Base-by-base conservation (phyloP, 2,329 filamentous ascomycete species). In the Aphanocladium album region DNA sequence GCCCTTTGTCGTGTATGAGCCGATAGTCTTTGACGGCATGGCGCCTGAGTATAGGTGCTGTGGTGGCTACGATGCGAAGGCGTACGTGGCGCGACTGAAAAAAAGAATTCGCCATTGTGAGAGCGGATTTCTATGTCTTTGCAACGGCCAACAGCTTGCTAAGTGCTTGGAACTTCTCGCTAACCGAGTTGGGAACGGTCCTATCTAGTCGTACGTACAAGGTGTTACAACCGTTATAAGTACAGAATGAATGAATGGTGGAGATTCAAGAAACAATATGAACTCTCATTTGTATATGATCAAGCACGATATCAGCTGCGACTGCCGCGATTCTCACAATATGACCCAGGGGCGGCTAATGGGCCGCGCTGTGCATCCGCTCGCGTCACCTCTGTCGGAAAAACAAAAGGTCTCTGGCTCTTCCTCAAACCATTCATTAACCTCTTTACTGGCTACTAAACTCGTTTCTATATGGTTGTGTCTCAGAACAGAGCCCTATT, bases 111-210 rank as follows among this genome's bases (percentile, higher is more conserved):
- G 51, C 58, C 1, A 61, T 65, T 30, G 14, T 65, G 9, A 52
- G 64, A 21, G 57, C 62, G 7, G 64, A 65, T 37, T 41, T 61
- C 11, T 65, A 64, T 49, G 55, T 62, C 17, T 65, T 64, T 60
- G 64, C 62, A 8, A 46, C 58, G 11, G 60, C 56, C 5, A 39
- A 12, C 33, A 60, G 19, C 39, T 63, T 43, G 25, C n/a, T 2
- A 17, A 43, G 5, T 55, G 39, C 6, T 37, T 55, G 16, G 52
- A 17, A 33, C 14, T 23, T 45, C 52, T 55, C 6, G 52, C 39
- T 5, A 21, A 25, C 17, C 8, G 43, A 33, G 52, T 55, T 19
- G 52, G 52, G 33, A 25, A 41, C 12, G 30, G 23, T 9, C 46
- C 25, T 16, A 39, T 39, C 9, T 39, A 39, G 35, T 17, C 35